These are phyloP conservation scores for Talaromyces proteolyticus DNA, from an alignment of 495 filamentous ascomycete genomes.

Conservation along the genomic window DNA sequence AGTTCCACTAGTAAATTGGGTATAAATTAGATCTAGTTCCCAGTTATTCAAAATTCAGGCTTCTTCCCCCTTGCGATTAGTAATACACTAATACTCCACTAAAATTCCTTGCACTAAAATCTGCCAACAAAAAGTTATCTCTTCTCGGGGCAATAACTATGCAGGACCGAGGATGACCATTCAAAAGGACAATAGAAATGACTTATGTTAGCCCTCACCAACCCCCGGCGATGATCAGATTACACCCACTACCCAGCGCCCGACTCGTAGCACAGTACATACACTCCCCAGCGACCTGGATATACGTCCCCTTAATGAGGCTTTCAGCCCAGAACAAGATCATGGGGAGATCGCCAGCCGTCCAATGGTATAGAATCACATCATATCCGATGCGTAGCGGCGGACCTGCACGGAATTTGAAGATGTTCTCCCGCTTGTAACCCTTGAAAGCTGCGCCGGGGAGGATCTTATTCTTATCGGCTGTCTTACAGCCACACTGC, in stretches of 20 bases:
- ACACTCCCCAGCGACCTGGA: constrained; percentile 1
- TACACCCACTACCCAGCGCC: background rate
- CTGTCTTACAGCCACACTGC: background rate
- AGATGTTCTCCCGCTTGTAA: background rate
- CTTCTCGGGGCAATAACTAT: too few relatives aligned
- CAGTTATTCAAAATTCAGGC: too few relatives aligned
- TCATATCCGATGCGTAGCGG: background rate
- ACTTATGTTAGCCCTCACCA: too few relatives aligned
- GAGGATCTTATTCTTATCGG: background rate
- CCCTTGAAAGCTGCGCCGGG: background rate
- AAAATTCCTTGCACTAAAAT: too few relatives aligned
- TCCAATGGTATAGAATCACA: background rate
- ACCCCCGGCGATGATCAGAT: background rate
- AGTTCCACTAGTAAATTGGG: too few relatives aligned
- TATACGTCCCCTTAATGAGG: background rate
- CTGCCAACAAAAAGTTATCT: too few relatives aligned
- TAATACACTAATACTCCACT: too few relatives aligned
- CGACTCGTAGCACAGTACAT: background rate
- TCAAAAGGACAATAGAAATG: too few relatives aligned
- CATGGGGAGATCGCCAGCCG: background rate
- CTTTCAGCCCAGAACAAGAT: background rate
- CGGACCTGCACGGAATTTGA: background rate
- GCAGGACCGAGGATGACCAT: too few relatives aligned
- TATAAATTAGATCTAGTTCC: too few relatives aligned
- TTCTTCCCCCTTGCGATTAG: too few relatives aligned